Evolutionary conservation across 2,329 filamentous ascomycete species (phyloP), one percentile per base, ranked within the genome.

Genomic region (Pestalotiopsis sp.): DNA sequence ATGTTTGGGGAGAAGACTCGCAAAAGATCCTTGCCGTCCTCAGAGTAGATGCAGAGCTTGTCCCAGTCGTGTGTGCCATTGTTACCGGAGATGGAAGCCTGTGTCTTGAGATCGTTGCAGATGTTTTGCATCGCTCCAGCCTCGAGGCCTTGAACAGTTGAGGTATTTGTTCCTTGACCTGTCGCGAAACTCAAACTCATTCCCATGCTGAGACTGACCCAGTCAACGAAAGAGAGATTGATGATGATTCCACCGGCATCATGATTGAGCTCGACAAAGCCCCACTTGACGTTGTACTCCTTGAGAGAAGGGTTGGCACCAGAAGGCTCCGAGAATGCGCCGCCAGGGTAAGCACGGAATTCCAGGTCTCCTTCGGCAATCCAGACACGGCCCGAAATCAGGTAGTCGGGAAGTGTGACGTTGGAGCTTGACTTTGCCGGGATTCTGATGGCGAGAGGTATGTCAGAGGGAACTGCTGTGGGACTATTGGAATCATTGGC

Each of bases 211-310:
- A 87, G 77, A 2, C 84, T 77, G n/a, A 85, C 80, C 69, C 84
- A 85, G 74, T 86, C 84, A 17, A 86, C 84, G 58, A 82, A 85
- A 62, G 81, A 83, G 57, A 86, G 79, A 70, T 86, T 85, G 58
- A 82, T 80, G 17, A 76, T 82, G 36, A 85, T 68, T 2, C 76
- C 74, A 0, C 77, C 77, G 0, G 76, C 71, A 0, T 68, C 61
- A 11, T 73, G 80, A 66, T 78, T 79, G 23, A 85, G 73, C 71
- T 85, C 83, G n/a, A 83, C 75, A 66, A 84, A 84, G 1, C 82
- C 82, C 80, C 81, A 85, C 67, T 80, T 80, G 27, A 81, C 70
- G 2, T 75, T 77, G 0, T 78, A 73, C 62, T 77, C 80, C 3
- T 79, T 77, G 60, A 84, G 81, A 7, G 70, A 67, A 0, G 79